These are phyloP conservation scores for Aspergillus kassunensis DNA, from an alignment of 495 filamentous ascomycete species.

Conservation along the genomic window DNA sequence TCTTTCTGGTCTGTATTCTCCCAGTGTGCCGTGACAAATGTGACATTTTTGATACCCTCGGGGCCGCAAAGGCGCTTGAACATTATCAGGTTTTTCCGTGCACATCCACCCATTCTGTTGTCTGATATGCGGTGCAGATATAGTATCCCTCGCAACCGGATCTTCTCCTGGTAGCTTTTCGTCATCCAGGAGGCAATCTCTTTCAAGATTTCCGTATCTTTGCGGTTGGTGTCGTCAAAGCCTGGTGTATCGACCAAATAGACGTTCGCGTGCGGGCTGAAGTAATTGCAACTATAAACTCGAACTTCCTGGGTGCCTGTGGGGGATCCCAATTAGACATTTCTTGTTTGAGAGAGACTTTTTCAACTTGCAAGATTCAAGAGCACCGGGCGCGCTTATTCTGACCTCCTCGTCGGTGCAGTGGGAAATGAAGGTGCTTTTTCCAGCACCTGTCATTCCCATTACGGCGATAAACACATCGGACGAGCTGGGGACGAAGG, in stretches of 20 bases:
- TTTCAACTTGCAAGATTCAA: constrained; percentile 25
- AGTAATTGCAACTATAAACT: too few species aligned
- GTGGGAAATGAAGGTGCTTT: constrained; percentile 35
- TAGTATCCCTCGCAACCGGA: neutral
- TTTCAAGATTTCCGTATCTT: constrained; percentile 37
- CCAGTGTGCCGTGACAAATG: neutral
- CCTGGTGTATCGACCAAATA: constrained; percentile 48
- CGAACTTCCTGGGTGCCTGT: too few species aligned
- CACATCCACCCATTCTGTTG: neutral
- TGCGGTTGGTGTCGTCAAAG: constrained; percentile 45
- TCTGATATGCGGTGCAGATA: neutral
- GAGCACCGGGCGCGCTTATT: constrained; percentile 20
- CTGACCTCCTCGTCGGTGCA: constrained; percentile 18
- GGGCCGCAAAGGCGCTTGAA: constrained; percentile 1
- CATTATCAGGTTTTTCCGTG: neutral
- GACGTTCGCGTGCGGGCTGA: neutral
- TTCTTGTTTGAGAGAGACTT: too few species aligned
- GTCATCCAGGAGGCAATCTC: neutral
- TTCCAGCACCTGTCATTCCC: constrained; percentile 41
- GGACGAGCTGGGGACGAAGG: too few species aligned
- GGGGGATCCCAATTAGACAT: too few species aligned
- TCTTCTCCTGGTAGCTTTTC: neutral
- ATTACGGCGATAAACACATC: constrained; percentile 32
- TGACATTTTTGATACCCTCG: neutral
- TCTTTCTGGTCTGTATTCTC: neutral